A percentile compares a stretch with the other conserved stretches of the same genome.
phyloP scores from a whole-genome alignment of 179 eudicot genomes.

The Actinidia arguta region DNA sequence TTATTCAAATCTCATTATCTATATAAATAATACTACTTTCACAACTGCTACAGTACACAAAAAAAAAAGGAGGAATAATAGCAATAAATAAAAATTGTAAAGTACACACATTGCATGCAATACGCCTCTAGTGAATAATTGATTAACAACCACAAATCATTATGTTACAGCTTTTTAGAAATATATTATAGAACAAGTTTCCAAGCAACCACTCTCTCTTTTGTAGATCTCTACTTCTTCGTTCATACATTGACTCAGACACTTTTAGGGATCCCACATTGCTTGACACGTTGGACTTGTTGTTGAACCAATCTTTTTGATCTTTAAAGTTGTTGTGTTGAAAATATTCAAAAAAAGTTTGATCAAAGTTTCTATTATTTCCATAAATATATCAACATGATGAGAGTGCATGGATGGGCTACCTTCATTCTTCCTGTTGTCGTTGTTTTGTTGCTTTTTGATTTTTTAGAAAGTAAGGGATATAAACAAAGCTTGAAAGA shows the following conservation, averaged over 20 bases:
- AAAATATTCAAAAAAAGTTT: neutral
- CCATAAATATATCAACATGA: neutral
- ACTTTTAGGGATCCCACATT: no score
- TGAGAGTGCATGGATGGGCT: neutral
- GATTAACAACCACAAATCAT: no score
- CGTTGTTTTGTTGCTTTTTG: neutral
- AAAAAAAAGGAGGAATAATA: neutral
- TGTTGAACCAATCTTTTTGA: neutral
- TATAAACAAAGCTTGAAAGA: neutral
- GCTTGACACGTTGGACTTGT: no score
- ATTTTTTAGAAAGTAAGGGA: neutral
- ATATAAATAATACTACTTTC: no score
- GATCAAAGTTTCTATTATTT: neutral
- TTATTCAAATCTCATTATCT: no score
- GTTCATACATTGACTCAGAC: no score
- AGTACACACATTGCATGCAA: neutral
- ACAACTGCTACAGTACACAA: neutral
- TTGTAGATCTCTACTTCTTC: neutral
- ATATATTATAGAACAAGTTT: neutral
- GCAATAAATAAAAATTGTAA: no score
- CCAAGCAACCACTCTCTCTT: neutral
- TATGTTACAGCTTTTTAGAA: neutral
- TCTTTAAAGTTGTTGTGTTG: neutral
- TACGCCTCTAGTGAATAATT: no score
- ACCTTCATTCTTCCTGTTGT: neutral